Conservation (phyloP, 2,329 filamentous ascomycete genomes). For the Torrubiella hemipterigena region DNA sequence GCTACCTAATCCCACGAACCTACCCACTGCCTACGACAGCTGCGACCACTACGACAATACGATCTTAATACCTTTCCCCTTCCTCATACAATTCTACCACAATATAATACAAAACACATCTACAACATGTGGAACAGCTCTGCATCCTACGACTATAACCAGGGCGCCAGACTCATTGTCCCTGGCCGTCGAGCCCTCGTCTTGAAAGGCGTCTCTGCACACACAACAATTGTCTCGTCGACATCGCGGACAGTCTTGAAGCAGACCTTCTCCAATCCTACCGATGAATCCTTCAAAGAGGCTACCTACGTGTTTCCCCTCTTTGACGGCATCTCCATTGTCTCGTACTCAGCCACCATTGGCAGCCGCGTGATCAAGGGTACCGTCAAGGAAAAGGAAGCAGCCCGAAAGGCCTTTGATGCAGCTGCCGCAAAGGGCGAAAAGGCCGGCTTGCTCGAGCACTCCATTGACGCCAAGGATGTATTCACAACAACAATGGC, state of each 20-base stretch:
- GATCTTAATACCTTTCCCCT: too few relatives aligned
- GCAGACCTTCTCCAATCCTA: conserved; percentile 51
- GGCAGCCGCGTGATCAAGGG: conserved; percentile 48
- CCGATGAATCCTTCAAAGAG: conserved; percentile 20
- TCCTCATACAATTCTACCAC: too few relatives aligned
- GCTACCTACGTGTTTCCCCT: conserved; percentile 59
- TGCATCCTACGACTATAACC: neutral
- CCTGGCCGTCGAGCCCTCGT: conserved; percentile 36
- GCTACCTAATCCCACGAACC: too few relatives aligned
- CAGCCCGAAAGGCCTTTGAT: conserved; percentile 48
- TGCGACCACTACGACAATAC: too few relatives aligned
- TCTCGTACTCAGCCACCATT: conserved; percentile 53
- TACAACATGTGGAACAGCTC: too few relatives aligned
- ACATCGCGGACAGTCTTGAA: conserved; percentile 33
- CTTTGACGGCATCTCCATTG: conserved; percentile 60
- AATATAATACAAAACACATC: too few relatives aligned
- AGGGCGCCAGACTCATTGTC: neutral
- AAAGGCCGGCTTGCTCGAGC: conserved; percentile 53
- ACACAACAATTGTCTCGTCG: conserved; percentile 48
- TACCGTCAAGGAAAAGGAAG: conserved; percentile 52
- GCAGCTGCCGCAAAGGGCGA: conserved; percentile 45
- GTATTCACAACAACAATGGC: conserved; percentile 58
- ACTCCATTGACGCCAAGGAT: conserved; percentile 46
- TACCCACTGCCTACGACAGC: too few relatives aligned
- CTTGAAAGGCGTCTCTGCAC: conserved; percentile 42